phyloP scores from a whole-genome alignment of 2,329 filamentous ascomycete species.

The Colletotrichum destructivum region DNA sequence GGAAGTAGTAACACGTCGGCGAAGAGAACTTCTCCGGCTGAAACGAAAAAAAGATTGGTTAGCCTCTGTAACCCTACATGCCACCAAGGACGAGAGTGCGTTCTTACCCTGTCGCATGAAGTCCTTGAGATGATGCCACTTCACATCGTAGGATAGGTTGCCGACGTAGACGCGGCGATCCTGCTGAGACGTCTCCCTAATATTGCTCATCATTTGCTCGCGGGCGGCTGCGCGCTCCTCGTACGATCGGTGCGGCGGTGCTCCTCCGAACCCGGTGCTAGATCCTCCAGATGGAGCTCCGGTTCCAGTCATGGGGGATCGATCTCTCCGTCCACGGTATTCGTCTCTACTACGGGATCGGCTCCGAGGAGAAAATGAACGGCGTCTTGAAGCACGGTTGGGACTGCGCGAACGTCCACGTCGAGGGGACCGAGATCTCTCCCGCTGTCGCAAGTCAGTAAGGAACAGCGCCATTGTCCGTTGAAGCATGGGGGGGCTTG shows the following conservation, averaged over 20 bases:
- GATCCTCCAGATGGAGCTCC: conserved; percentile 79
- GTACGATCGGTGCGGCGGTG: conserved; percentile 76
- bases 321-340: conserved; percentile 80
- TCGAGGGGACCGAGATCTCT: conserved; percentile 85
- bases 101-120: conserved; percentile 98
- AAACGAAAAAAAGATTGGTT: conserved; percentile 47
- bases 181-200: conserved; percentile 96
- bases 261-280: conserved; percentile 75
- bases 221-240: conserved; percentile 88
- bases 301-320: conserved; percentile 88
- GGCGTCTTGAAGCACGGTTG: conserved; percentile 76
- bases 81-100: neutral
- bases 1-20: conserved; percentile 99
- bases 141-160: conserved; percentile 99
- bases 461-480: conserved; percentile 39
- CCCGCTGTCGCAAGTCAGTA: conserved; percentile 71
- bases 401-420: conserved; percentile 89
- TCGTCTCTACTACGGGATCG: conserved; percentile 85
- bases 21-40: conserved; percentile 99
- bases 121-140: conserved; percentile 99
- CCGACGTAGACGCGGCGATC: conserved; percentile 99
- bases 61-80: conserved; percentile 44
- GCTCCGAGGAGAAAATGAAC: conserved; percentile 85
- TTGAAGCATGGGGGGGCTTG: no score
- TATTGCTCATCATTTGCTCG: conserved; percentile 96